Evolutionary conservation across 2,329 filamentous ascomycete genomes (phyloP), one percentile per base, ranked within the genome.

Genomic region (Colletotrichum horii): DNA sequence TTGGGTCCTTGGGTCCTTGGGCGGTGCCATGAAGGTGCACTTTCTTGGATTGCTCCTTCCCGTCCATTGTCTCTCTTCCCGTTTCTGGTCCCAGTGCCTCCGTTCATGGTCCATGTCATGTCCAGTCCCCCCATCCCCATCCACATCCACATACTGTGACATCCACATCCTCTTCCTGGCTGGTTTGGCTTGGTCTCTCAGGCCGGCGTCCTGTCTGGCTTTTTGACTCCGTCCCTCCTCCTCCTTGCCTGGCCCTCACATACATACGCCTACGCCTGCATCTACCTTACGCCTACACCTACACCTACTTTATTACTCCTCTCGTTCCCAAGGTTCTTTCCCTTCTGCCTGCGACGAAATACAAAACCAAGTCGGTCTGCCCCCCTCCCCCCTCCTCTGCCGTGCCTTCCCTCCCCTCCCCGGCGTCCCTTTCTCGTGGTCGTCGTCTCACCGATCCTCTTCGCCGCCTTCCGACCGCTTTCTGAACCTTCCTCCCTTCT

Each of bases 341-440:
- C 70, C 60, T 66, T 38, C 32, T 65, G 71, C 36, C 74, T 74
- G 71, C 71, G 70, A 76, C 74, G 71, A 76, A 52, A 76, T 76
- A 76, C 74, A 76, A 76, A 76, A 76, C 74, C 66, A 68, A 76
- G 74, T 66, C 70, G 48, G 60, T 60, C 71, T 76, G 66, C 74
- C 72, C 72, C 70, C 73, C 26, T 32, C 55, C 26, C 26, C 67
- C 26, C 64, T 38, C 65, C 61, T 14, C 64, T 70, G 64, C 64
- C 66, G 60, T 24, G 34, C 34, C 43, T 70, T 67, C 69, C 73
- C 55, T 55, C 60, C 69, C 48, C 55, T 28, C 26, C 43, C 48
- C 55, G n/a, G 61, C 58, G 58, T 65, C 65, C 24, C 34, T 36
- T 34, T 48, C 26, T 61, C 64, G 56, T 26, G 26, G 70, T 70